Evolutionary conservation across 2,329 filamentous ascomycete species (phyloP), one percentile per base, ranked within the genome.

Genomic region (Tothia fuscella): DNA sequence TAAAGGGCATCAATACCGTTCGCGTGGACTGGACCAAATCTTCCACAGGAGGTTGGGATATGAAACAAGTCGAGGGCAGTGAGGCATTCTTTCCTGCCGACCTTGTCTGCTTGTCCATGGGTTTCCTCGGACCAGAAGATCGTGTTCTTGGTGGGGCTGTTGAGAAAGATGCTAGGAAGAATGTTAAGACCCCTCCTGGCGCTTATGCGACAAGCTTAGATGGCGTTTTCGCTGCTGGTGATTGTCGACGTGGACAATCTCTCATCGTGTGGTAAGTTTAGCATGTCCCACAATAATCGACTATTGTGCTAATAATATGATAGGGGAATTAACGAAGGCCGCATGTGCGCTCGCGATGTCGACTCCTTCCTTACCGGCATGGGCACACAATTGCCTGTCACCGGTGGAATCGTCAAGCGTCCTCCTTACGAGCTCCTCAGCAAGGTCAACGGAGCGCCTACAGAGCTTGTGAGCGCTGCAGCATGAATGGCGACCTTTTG

Each of bases 31-130:
- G 89, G 89, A 91, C 86, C 53, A 91, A 88, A 71, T 85, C 79
- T 41, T 73, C 84, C 21, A 80, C 76, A 47, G 88, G 88, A 50
- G 88, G 88, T 33, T 96, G 89, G 89, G 89, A 95, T 64, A 95
- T 96, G 87, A 94, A 94, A 74, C 89, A 93, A 62, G 72, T 93
- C 24, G 88, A 94, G 51, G 87, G 84, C 28, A 89, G 82, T 47
- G 83, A 93, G 68, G 79, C 95, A 59, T 93, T 93, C 73, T 95
- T 95, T 81, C 86, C 86, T 28, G 89, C 89, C 21, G 89, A 96
- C 56, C 76, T 96, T 30, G 88, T 96, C 33, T 76, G 95, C 33
- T 71, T 96, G 37, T 93, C 89, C 39, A 95, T 96, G 89, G 89
- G 89, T 58, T 96, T 96, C 80, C 67, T 95, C 48, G 89, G 89